These are phyloP conservation scores for Discostella stelligera DNA, from an alignment of 352 stramenopile species.

Conservation along the genomic window DNA sequence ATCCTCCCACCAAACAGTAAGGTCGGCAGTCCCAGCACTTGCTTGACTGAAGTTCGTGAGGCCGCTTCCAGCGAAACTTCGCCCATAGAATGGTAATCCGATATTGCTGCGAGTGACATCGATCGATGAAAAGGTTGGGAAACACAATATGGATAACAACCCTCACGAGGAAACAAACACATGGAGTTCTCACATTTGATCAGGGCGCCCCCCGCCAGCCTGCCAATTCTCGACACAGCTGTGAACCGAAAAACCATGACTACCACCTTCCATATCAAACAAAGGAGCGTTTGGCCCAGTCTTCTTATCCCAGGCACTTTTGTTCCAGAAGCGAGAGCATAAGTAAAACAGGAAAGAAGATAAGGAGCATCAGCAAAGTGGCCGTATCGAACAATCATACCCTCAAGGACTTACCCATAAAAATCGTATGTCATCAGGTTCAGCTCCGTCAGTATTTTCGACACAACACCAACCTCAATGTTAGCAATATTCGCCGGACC, in stretches of 20 bases:
- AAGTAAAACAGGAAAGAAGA: too few species aligned
- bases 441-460: not conserved
- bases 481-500: not conserved
- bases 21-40: conserved; percentile 11
- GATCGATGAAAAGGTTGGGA: not conserved
- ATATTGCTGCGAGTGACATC: conserved; percentile 18
- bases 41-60: conserved; percentile 19
- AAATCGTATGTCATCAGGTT: not conserved
- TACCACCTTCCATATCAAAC: conserved; percentile 21
- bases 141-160: not conserved
- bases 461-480: not conserved
- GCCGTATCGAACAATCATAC: too few species aligned
- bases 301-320: conserved; percentile 10
- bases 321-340: not conserved
- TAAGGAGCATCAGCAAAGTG: too few species aligned
- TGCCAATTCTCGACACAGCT: conserved; percentile 34
- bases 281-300: conserved; percentile 35
- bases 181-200: conserved; percentile 36
- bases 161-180: not conserved
- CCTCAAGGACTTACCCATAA: not conserved
- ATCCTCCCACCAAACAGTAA: conserved; percentile 25
- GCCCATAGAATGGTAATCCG: conserved; percentile 37
- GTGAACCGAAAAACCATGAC: conserved; percentile 27
- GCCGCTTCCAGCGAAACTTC: conserved; percentile 13
- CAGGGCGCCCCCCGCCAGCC: conserved; percentile 9